phyloP scores from a whole-genome alignment of 176 grass and related monocot genomes.

The Rhipidocladum racemiflorum region DNA sequence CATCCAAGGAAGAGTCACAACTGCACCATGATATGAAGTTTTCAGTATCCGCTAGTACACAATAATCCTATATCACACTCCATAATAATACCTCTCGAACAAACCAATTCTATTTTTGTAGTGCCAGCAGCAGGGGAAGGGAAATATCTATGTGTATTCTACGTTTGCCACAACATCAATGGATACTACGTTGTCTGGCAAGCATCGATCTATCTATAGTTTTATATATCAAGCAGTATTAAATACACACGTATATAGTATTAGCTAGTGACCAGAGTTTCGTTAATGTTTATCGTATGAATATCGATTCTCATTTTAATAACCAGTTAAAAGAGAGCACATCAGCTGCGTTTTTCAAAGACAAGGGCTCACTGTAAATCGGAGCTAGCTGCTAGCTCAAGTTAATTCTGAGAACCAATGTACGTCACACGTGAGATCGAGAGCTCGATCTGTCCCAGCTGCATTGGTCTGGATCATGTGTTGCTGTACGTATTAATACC shows the following conservation, averaged over 20 bases:
- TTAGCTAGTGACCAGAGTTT: neutral
- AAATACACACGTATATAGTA: neutral
- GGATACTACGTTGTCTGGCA: neutral
- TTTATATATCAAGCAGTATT: neutral
- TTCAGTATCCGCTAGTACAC: too few relatives aligned
- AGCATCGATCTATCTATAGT: neutral
- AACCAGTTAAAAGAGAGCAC: neutral
- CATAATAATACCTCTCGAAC: too few relatives aligned
- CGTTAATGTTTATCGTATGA: neutral
- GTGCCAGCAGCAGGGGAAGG: too few relatives aligned
- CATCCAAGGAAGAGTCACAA: too few relatives aligned
- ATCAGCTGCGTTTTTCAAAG: neutral
- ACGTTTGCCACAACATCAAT: too few relatives aligned
- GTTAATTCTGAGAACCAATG: neutral
- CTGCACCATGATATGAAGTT: too few relatives aligned
- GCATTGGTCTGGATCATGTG: neutral
- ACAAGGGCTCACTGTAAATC: neutral
- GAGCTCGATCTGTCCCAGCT: neutral
- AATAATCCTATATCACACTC: too few relatives aligned
- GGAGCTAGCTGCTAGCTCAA: neutral
- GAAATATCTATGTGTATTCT: too few relatives aligned
- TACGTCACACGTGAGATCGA: neutral
- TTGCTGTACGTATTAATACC: neutral
- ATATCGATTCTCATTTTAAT: neutral
- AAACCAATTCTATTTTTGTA: too few relatives aligned